Conservation (phyloP, 1,284 basidiomycete genomes). For the Ganoderma leucocontextum region DNA sequence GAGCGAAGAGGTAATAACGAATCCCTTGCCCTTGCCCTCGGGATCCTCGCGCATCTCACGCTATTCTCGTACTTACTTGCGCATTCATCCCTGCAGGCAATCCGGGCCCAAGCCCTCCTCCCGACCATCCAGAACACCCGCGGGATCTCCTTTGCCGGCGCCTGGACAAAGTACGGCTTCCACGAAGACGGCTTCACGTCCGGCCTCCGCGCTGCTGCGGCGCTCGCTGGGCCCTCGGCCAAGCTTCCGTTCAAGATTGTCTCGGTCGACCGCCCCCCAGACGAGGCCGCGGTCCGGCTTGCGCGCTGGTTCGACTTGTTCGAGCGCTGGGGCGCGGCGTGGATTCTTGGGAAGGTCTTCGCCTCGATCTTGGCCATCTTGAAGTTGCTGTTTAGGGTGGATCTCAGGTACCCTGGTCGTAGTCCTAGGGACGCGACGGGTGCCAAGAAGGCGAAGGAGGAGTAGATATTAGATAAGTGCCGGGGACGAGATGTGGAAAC, state of each 20-base stretch:
- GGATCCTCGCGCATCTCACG: slow-evolving; percentile 5
- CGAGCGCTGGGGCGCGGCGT: slow-evolving; percentile 28
- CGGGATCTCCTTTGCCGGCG: slow-evolving; percentile 79
- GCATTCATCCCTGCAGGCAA: slow-evolving; percentile 46
- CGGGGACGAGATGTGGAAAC: background rate
- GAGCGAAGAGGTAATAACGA: slow-evolving; percentile 52
- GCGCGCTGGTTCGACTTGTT: slow-evolving; percentile 35
- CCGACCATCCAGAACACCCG: slow-evolving; percentile 69
- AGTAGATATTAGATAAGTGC: background rate
- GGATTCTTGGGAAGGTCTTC: slow-evolving; percentile 27
- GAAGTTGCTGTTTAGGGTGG: slow-evolving; percentile 28
- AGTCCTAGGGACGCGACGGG: background rate
- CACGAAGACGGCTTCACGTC: slow-evolving; percentile 87
- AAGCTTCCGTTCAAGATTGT: slow-evolving; percentile 43
- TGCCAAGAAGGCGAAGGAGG: slow-evolving; percentile 7
- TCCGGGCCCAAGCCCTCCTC: slow-evolving; percentile 66
- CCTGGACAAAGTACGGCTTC: slow-evolving; percentile 82
- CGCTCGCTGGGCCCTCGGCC: slow-evolving; percentile 20
- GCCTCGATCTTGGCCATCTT: slow-evolving; percentile 21
- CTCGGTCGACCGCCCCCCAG: slow-evolving; percentile 33
- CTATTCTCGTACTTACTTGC: background rate
- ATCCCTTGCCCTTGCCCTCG: slow-evolving; percentile 16
- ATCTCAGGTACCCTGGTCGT: slow-evolving; percentile 22
- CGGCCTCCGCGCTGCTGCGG: slow-evolving; percentile 55
- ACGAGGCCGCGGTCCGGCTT: slow-evolving; percentile 18